Evolutionary conservation across 2,329 filamentous ascomycete species (phyloP), one percentile per base, ranked within the genome.

Genomic region (Exophiala spinifera): DNA sequence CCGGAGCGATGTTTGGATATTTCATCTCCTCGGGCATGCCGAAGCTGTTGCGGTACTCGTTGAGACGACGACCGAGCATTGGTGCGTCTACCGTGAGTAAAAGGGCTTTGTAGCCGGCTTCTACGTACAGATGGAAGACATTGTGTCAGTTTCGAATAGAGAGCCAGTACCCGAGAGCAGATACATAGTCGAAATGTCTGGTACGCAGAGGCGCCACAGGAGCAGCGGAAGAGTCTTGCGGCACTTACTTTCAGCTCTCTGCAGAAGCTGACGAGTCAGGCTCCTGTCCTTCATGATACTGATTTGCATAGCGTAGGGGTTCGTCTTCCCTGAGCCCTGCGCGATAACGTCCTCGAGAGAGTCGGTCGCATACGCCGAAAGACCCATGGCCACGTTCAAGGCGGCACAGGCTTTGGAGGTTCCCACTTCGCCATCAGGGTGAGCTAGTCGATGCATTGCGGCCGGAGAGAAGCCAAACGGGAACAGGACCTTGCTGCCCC

Each of bases 41-140:
- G 64, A 81, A 82, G 28, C 75, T 69, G 54, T 81, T 81, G 2
- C 78, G 73, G 57, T 75, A 75, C 61, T 83, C 79, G 40, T 80
- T 78, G 31, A 81, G 69, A 1, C 80, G 71, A 20, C 75, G 72
- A 0, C 80, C 81, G 0, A 83, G 69, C 1, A 80, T 72, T 0
- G 80, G 79, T 0, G 74, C 74, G 57, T 84, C 81, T 1, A 81
- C 78, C 0, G 80, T 78, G 1, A 84, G 63, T 28, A 84, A 73
- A 3, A 83, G 66, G 0, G 79, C 80, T 56, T 77, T 78, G 64
- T 78, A 82, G 6, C 79, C 78, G 0, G 74, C 71, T 49, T 67
- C 70, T 74, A 44, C 11, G 23, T 2, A 51, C n/a, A n/a, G n/a
- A 6, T 36, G 17, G 19, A 28, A n/a, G 7, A 10, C 4, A 47